Evolutionary conservation across 768 basidiomycete species (phyloP).

Genomic region (Pulveroboletus sp.): DNA sequence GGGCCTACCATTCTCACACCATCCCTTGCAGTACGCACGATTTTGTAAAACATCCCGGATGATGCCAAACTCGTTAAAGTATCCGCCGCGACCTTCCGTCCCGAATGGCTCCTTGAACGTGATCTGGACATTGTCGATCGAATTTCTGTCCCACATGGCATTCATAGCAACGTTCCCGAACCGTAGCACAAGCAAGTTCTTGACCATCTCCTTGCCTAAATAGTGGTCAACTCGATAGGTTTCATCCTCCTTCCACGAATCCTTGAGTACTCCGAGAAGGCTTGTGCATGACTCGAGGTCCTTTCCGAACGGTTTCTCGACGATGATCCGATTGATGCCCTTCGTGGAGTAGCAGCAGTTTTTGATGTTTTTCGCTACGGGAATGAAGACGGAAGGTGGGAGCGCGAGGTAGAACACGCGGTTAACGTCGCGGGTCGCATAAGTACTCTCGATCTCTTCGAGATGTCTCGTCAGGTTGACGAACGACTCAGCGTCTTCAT

Average conservation of each 20-base stretch:
- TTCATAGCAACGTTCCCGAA: slow-evolving; percentile 92
- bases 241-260: slow-evolving; percentile 93
- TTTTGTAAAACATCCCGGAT: slow-evolving; percentile 98
- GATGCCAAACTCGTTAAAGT: slow-evolving; percentile 99
- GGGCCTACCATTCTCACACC: slow-evolving; percentile 4
- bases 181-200: slow-evolving; percentile 92
- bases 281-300: slow-evolving; percentile 80
- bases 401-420: slow-evolving; percentile 97
- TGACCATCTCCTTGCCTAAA: slow-evolving; percentile 99
- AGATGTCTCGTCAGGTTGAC: slow-evolving; percentile 71
- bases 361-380: slow-evolving; percentile 80
- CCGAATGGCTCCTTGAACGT: slow-evolving; percentile 99
- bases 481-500: slow-evolving; percentile 82
- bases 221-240: slow-evolving; percentile 99
- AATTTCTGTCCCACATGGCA: slow-evolving; percentile 93
- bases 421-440: slow-evolving; percentile 59
- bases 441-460: slow-evolving; percentile 69
- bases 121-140: slow-evolving; percentile 95
- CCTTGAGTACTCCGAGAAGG: slow-evolving; percentile 74
- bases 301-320: slow-evolving; percentile 98
- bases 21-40: slow-evolving; percentile 55
- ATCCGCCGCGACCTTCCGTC: slow-evolving; percentile 99
- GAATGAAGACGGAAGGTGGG: slow-evolving; percentile 93
- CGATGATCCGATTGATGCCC: slow-evolving; percentile 87
- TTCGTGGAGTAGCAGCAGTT: slow-evolving; percentile 68